Conservation (phyloP, 192 early-diverging fungal species). For the Borealophlyctis nickersoniae region DNA sequence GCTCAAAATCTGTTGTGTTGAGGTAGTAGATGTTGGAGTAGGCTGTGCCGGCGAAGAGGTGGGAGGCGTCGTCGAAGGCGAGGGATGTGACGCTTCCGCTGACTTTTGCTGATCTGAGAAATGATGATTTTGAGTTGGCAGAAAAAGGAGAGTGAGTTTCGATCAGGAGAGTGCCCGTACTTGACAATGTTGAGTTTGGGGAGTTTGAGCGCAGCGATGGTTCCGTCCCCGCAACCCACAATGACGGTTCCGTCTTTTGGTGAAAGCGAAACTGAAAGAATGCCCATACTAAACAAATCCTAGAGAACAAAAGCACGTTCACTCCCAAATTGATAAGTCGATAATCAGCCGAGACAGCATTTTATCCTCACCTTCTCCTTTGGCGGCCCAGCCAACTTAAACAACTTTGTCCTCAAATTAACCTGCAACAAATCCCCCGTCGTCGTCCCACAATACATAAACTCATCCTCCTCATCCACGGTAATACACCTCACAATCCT, state of each 20-base stretch:
- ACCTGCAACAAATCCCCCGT: slow-evolving; percentile 57
- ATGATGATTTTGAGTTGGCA: not conserved
- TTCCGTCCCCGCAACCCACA: slow-evolving; percentile 57
- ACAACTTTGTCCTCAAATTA: slow-evolving; percentile 45
- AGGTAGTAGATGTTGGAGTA: slow-evolving; percentile 55
- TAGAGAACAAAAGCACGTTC: slow-evolving; percentile 12
- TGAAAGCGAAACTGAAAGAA: slow-evolving; percentile 44
- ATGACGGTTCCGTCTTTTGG: slow-evolving; percentile 36
- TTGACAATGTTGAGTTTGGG: slow-evolving; percentile 53
- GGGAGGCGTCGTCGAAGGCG: slow-evolving; percentile 36
- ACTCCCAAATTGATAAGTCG: not conserved
- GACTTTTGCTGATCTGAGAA: slow-evolving; percentile 46
- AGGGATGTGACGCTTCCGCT: slow-evolving; percentile 58
- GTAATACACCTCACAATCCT: slow-evolving; percentile 54
- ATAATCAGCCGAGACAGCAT: not conserved
- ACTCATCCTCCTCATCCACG: slow-evolving; percentile 50
- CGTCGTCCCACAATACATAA: slow-evolving; percentile 61
- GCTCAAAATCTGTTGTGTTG: slow-evolving; percentile 30
- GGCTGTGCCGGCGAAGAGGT: slow-evolving; percentile 48
- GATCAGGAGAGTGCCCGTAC: slow-evolving; percentile 21
- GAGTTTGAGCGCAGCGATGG: slow-evolving; percentile 46
- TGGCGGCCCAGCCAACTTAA: slow-evolving; percentile 55
- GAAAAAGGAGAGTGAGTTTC: not conserved
- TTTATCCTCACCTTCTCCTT: slow-evolving; percentile 50
- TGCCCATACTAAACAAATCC: slow-evolving; percentile 55